Percentiles rank a stretch among this genome's conserved stretches.
Evolutionary conservation across 139 green algal genomes (phyloP).

Genomic region (Dunaliella primolecta): DNA sequence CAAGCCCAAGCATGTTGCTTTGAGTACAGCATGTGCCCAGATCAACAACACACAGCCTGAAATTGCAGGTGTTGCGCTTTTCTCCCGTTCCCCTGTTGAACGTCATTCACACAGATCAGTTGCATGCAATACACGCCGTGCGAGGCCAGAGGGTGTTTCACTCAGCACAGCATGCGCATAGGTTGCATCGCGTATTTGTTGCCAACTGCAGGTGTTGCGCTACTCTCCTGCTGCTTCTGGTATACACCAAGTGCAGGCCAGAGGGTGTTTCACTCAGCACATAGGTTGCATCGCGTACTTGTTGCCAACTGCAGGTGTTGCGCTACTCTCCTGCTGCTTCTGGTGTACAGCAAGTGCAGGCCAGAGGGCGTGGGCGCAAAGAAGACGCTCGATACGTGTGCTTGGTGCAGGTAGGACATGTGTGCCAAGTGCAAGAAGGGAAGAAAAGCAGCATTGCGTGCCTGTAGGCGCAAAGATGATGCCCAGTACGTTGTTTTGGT

Average conservation of each 20-base stretch:
- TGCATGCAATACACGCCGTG: background rate
- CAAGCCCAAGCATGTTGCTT: background rate
- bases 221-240: constrained; percentile 32
- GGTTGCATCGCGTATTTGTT: too few species aligned
- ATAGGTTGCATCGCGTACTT: too few species aligned
- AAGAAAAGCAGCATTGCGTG: too few species aligned
- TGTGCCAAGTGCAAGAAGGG: too few species aligned
- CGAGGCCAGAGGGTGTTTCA: background rate
- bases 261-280: constrained; percentile 13
- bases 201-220: constrained; percentile 13
- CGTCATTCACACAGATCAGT: background rate
- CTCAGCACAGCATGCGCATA: too few species aligned
- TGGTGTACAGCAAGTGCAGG: constrained; percentile 43
- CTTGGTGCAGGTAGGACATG: constrained; percentile 22
- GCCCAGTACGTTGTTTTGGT: too few species aligned
- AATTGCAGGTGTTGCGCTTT: background rate
- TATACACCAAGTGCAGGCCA: constrained; percentile 40
- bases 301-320: constrained; percentile 6
- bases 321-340: constrained; percentile 30
- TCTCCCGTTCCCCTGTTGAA: background rate
- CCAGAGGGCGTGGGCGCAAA: constrained; percentile 26
- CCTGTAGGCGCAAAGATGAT: too few species aligned
- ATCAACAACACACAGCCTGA: background rate
- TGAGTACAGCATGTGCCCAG: background rate
- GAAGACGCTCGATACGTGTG: constrained; percentile 15